Conservation (phyloP, 2,329 filamentous ascomycete genomes). For the Claviceps sp. region DNA sequence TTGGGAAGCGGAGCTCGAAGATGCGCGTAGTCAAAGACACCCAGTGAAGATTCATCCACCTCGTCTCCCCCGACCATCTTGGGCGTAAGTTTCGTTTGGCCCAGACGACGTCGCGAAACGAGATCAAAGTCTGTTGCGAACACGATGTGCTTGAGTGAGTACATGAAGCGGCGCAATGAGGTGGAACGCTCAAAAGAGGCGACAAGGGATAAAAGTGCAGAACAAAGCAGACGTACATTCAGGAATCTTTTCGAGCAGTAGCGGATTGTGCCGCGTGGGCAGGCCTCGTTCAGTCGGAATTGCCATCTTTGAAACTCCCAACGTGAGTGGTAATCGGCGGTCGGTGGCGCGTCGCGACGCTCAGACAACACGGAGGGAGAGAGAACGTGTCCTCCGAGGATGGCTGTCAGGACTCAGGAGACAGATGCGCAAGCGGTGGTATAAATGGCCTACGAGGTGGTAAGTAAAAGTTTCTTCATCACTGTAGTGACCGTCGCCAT, state of each 20-base stretch:
- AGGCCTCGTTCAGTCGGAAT: slow-evolving; percentile 29
- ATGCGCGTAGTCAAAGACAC: slow-evolving; percentile 91
- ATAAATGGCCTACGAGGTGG: background rate
- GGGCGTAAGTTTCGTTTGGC: slow-evolving; percentile 79
- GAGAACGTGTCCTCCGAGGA: background rate
- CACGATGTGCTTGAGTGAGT: background rate
- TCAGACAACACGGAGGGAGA: background rate
- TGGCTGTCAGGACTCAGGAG: background rate
- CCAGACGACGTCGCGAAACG: slow-evolving; percentile 72
- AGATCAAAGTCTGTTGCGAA: slow-evolving; percentile 50
- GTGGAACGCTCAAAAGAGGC: background rate
- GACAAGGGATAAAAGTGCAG: background rate
- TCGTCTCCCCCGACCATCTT: slow-evolving; percentile 68
- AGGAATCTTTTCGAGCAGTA: slow-evolving; percentile 51
- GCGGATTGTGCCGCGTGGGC: slow-evolving; percentile 49
- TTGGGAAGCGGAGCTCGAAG: slow-evolving; percentile 84
- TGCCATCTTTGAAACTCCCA: slow-evolving; percentile 18
- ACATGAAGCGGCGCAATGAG: background rate
- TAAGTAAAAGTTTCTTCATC: background rate
- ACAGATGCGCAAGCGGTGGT: background rate
- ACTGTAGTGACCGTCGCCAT: background rate
- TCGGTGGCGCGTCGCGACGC: slow-evolving; percentile 2
- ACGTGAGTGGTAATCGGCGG: background rate
- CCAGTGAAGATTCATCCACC: slow-evolving; percentile 58
- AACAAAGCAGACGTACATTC: slow-evolving; percentile 33